A percentile compares a stretch with the other conserved stretches of the same genome.
These are phyloP conservation scores for Clohesyomyces aquaticus DNA, from an alignment of 495 filamentous ascomycete genomes.

Conservation along the genomic window DNA sequence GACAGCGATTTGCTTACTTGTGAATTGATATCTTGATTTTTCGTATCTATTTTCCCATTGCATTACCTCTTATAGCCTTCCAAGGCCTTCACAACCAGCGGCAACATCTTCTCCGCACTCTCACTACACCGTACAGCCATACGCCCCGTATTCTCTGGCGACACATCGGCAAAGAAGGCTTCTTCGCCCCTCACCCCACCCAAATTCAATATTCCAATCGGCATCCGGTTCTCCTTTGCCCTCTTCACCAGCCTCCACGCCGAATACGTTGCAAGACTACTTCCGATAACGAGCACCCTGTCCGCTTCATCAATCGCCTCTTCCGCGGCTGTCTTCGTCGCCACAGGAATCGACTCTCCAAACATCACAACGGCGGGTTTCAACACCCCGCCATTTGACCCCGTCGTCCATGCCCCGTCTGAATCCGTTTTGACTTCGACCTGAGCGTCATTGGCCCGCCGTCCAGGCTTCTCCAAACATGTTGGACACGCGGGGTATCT, in stretches of 20 bases:
- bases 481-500: slow-evolving; percentile 86
- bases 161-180: slow-evolving; percentile 40
- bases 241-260: slow-evolving; percentile 87
- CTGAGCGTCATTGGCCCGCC: slow-evolving; percentile 57
- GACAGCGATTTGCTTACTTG: no score
- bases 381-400: slow-evolving; percentile 75
- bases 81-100: slow-evolving; percentile 39
- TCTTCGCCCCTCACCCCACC: slow-evolving; percentile 50
- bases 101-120: slow-evolving; percentile 43
- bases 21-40: no score
- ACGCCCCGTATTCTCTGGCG: slow-evolving; percentile 33
- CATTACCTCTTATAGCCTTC: slow-evolving; percentile 14
- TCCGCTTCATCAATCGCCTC: slow-evolving; percentile 74
- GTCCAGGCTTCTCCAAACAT: slow-evolving; percentile 69
- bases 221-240: slow-evolving; percentile 79
- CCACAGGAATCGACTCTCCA: slow-evolving; percentile 75
- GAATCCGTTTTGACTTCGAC: slow-evolving; percentile 69
- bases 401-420: slow-evolving; percentile 77
- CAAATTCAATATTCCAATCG: slow-evolving; percentile 61
- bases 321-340: slow-evolving; percentile 77
- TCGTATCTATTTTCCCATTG: no score
- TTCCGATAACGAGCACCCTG: slow-evolving; percentile 78
- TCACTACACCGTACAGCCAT: slow-evolving; percentile 41
- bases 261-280: slow-evolving; percentile 89
- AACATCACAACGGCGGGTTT: slow-evolving; percentile 97